Percentiles rank a stretch among this genome's conserved stretches.
Evolutionary conservation across 2,329 filamentous ascomycete species (phyloP).

Genomic region (Fusarium sp.): DNA sequence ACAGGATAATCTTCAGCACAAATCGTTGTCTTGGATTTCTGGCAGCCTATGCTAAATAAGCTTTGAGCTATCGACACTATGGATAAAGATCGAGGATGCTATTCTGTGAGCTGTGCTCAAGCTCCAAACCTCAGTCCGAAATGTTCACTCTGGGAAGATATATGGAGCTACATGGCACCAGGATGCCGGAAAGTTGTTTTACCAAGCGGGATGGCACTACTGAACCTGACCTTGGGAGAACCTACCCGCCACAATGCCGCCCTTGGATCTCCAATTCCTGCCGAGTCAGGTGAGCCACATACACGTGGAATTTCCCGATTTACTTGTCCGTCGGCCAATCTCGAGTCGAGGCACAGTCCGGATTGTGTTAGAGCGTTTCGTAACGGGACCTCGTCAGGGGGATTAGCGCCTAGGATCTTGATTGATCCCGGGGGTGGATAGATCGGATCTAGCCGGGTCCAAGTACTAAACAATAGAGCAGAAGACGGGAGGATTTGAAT

Average conservation of each 20-base stretch:
- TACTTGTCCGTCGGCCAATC: background rate
- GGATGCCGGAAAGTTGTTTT: background rate
- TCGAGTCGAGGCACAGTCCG: background rate
- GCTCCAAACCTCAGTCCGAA: background rate
- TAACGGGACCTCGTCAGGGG: background rate
- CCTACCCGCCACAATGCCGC: background rate
- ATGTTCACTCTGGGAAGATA: background rate
- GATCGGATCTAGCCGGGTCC: background rate
- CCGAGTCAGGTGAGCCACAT: background rate
- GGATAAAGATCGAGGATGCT: background rate
- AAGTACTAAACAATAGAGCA: background rate
- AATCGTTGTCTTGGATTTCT: background rate
- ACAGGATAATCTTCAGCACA: background rate
- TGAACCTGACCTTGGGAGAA: background rate
- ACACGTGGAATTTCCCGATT: background rate
- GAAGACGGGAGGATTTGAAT: background rate
- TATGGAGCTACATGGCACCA: background rate
- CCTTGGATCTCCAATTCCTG: background rate
- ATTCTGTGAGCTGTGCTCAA: background rate
- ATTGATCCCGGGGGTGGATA: conserved; percentile 1
- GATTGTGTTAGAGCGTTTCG: background rate
- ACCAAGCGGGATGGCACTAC: background rate
- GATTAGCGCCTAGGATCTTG: conserved; percentile 1
- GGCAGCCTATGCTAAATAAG: background rate
- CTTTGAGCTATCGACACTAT: conserved; percentile 7